phyloP scores from a whole-genome alignment of 208 protist species.

The Acanthamoeba healyi region DNA sequence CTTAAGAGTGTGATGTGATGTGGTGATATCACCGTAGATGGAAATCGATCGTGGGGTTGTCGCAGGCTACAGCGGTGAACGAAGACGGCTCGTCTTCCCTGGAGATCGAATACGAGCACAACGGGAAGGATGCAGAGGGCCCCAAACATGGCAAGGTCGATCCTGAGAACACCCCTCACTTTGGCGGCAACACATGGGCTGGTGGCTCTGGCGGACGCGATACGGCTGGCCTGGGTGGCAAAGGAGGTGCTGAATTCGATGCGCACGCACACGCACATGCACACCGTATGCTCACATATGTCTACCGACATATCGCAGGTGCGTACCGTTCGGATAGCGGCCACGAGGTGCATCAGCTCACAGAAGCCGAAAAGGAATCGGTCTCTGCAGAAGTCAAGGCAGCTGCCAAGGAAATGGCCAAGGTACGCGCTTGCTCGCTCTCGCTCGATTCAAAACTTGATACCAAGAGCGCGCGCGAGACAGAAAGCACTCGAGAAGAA shows the following conservation, averaged over 20 bases:
- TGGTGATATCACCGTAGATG: slow-evolving; percentile 22
- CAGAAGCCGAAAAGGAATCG: slow-evolving; percentile 91
- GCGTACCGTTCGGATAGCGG: slow-evolving; percentile 88
- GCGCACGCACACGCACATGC: too few species aligned
- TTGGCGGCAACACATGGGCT: slow-evolving; percentile 82
- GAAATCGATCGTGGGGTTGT: slow-evolving; percentile 52
- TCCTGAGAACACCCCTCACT: slow-evolving; percentile 64
- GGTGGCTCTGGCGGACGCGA: slow-evolving; percentile 83
- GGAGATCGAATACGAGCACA: slow-evolving; percentile 72
- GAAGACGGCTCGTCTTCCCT: slow-evolving; percentile 50
- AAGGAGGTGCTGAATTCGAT: slow-evolving; percentile 28
- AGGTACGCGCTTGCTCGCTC: slow-evolving; percentile 19
- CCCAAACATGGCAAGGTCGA: slow-evolving; percentile 83
- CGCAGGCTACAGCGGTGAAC: slow-evolving; percentile 2
- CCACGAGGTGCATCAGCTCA: slow-evolving; percentile 92
- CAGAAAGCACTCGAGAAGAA: slow-evolving; percentile 77
- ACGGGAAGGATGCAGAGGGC: slow-evolving; percentile 72
- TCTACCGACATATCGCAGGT: not conserved
- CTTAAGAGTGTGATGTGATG: not conserved
- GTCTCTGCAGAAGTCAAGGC: slow-evolving; percentile 67
- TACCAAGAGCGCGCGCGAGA: too few species aligned
- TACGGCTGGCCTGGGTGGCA: slow-evolving; percentile 78
- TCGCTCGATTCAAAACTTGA: too few species aligned
- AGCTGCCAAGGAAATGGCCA: slow-evolving; percentile 72
- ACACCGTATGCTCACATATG: too few species aligned